Base-by-base conservation (phyloP, 2,329 filamentous ascomycete species). In the Alternaria ventricosa region DNA sequence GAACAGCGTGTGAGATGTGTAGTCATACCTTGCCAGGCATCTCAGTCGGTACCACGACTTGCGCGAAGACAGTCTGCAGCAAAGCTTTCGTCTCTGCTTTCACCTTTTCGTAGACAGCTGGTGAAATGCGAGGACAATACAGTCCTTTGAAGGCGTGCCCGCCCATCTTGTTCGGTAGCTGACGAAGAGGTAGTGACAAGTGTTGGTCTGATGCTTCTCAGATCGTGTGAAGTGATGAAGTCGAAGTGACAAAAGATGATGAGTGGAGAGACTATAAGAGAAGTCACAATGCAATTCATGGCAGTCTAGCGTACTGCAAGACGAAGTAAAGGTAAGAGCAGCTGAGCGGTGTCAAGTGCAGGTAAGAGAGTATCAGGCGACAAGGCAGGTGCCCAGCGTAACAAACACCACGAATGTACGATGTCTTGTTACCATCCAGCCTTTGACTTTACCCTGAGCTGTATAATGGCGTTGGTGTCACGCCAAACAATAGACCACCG, bases 41-140 rank as follows among this genome's bases (percentile, higher is more conserved):
- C 57, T 76, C 74, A 4, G 63, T 68, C 10, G 72, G 71, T 10
- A 76, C 73, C 8, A 65, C 66, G 27, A 76, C 70, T 49, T 72
- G 63, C 13, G 47, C 22, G 64, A 77, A 77, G 57, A 75, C 50
- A 5, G 45, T 61, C 3, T 49, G 53, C 10, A 77, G 66, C 13
- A 55, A 58, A 5, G 47, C 25, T 1, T 60, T 69, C 12, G 63
- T 55, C 7, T 61, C 62, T 11, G 44, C n/a, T 23, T 74, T 71
- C 30, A 66, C 44, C n/a, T 57, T 58, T 5, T 61, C 22, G 49
- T 76, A 76, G 6, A 72, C 57, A 1, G 60, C 46, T 3, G 55
- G 54, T 1, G 70, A 57, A 7, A 77, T 71, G 22, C 74, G 71
- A 5, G 75, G 75, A 44, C 61, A 70, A 46, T 70, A 22, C 3